Percentiles rank a stretch among this genome's conserved stretches.
Evolutionary conservation across 371 early-diverging fungal genomes (phyloP).

Genomic region (Rhizopus stolonifer): DNA sequence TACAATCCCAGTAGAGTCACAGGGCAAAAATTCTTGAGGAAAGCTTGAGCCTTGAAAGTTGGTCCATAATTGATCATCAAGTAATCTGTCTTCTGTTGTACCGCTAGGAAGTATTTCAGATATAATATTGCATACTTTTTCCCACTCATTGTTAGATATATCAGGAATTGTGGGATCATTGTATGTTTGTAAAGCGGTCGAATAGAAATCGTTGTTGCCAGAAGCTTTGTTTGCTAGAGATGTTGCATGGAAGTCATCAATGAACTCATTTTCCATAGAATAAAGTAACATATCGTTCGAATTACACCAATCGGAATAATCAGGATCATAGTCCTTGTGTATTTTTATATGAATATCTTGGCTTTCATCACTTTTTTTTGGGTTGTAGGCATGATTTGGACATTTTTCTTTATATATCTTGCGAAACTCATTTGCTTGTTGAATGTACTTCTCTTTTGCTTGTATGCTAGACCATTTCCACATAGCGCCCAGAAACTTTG

Average conservation of each 20-base stretch:
- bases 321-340: neutral
- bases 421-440: constrained; percentile 11
- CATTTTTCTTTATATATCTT: constrained; percentile 8
- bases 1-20: no score
- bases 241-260: neutral
- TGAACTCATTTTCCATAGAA: neutral
- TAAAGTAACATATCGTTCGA: neutral
- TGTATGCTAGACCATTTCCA: constrained; percentile 12
- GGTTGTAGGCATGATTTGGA: constrained; percentile 14
- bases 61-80: constrained; percentile 11
- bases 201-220: neutral
- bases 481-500: constrained; percentile 19
- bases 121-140: constrained; percentile 7
- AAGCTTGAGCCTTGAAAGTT: constrained; percentile 48
- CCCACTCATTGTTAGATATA: constrained; percentile 6
- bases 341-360: neutral
- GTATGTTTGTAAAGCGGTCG: neutral
- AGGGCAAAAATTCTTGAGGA: neutral
- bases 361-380: neutral
- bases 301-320: neutral
- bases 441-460: constrained; percentile 6
- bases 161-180: neutral
- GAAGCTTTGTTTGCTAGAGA: neutral
- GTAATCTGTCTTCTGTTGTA: neutral
- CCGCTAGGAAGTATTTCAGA: constrained; percentile 4